Evolutionary conservation across 306 rosid species (phyloP).

Genomic region (Phaseolus lunatus): DNA sequence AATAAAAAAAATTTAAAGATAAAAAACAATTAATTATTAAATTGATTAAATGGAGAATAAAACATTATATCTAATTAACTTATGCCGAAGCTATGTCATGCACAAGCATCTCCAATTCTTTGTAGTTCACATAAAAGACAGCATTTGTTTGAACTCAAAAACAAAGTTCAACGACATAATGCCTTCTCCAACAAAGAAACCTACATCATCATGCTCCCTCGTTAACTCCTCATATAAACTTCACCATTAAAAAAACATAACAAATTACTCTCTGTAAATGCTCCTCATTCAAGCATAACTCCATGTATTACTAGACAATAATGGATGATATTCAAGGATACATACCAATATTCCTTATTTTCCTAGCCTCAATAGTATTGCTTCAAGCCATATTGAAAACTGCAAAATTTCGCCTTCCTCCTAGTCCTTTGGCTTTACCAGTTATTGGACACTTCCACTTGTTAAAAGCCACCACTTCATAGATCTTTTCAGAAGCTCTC

Average conservation of each 20-base stretch:
- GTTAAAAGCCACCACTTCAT: conserved; percentile 47
- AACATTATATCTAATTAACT: no score
- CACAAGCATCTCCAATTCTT: conserved; percentile 8
- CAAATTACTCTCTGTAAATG: background rate
- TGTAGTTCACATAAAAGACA: conserved; percentile 23
- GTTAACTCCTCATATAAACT: background rate
- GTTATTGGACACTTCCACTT: conserved; percentile 56
- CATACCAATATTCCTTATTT: conserved; percentile 50
- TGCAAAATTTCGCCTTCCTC: conserved; percentile 43
- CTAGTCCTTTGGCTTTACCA: conserved; percentile 54
- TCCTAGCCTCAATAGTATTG: conserved; percentile 45
- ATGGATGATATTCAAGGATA: conserved; percentile 46
- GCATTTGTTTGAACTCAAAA: background rate
- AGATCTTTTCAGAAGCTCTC: conserved; percentile 53
- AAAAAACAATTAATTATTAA: no score
- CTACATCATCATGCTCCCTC: conserved; percentile 2
- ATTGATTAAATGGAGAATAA: no score
- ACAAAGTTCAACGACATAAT: background rate
- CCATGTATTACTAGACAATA: conserved; percentile 40
- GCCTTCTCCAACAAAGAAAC: conserved; percentile 18
- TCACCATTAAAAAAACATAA: no score
- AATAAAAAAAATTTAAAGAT: no score
- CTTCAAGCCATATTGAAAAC: conserved; percentile 48
- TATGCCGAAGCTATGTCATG: background rate
- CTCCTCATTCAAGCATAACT: background rate